Percentiles rank a stretch among this genome's conserved stretches.
phyloP scores from a whole-genome alignment of 495 filamentous ascomycete genomes.

The Hypoxylon trugodes region DNA sequence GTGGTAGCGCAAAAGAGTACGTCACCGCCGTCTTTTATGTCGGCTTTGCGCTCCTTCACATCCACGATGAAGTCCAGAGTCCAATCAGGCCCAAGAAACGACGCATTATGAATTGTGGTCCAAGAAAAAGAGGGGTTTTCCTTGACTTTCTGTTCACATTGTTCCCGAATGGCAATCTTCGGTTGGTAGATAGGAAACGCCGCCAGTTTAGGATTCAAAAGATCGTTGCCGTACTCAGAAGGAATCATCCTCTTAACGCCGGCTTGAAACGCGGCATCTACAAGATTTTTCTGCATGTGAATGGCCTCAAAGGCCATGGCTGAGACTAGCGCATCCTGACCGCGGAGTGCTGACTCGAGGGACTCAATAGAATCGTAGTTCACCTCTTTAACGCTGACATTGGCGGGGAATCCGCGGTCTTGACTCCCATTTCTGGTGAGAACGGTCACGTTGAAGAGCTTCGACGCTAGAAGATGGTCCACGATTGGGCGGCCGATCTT shows the following conservation, averaged over 20 bases:
- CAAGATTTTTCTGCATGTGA: constrained; percentile 54
- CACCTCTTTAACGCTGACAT: constrained; percentile 55
- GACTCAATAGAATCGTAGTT: constrained; percentile 62
- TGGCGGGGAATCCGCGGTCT: constrained; percentile 40
- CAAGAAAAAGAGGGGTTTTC: constrained; percentile 53
- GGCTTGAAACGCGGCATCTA: constrained; percentile 66
- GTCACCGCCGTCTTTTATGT: constrained; percentile 38
- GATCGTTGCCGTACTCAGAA: constrained; percentile 63
- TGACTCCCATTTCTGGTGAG: constrained; percentile 22
- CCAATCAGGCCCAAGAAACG: constrained; percentile 47
- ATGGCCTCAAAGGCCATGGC: constrained; percentile 49
- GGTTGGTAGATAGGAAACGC: constrained; percentile 46
- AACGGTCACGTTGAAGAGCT: constrained; percentile 34
- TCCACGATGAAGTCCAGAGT: constrained; percentile 41
- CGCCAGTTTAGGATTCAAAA: constrained; percentile 46
- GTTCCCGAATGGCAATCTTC: constrained; percentile 54
- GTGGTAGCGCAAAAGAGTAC: constrained; percentile 38
- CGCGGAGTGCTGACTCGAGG: constrained; percentile 56
- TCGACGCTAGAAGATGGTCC: constrained; percentile 29
- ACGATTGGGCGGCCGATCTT: constrained; percentile 42
- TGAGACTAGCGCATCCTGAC: constrained; percentile 64
- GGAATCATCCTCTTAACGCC: constrained; percentile 66
- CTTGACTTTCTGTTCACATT: constrained; percentile 47
- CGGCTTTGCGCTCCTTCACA: constrained; percentile 37
- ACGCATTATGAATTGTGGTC: constrained; percentile 53